Percentiles rank a stretch among this genome's conserved stretches.
These are phyloP conservation scores for Syzygium malaccense DNA, from an alignment of 441 rosid species.

Conservation along the genomic window DNA sequence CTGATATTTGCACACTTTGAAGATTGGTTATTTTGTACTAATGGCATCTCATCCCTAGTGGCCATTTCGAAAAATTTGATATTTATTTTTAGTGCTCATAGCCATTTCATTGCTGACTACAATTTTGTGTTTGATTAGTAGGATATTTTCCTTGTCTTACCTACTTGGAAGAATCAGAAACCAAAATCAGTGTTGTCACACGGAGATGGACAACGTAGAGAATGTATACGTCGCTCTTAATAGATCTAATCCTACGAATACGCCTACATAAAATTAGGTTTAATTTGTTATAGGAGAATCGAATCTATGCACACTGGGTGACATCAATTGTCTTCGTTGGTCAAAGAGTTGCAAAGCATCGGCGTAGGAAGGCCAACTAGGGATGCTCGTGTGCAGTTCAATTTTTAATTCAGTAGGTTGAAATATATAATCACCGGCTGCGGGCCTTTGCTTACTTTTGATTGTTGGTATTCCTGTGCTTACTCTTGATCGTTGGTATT, in stretches of 20 bases:
- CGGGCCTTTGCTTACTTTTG: no score
- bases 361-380: background rate
- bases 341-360: background rate
- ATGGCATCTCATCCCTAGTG: background rate
- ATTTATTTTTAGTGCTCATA: background rate
- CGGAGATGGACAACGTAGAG: background rate
- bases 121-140: background rate
- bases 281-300: background rate
- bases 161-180: background rate
- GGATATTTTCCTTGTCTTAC: background rate
- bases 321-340: background rate
- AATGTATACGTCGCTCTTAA: background rate
- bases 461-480: no score
- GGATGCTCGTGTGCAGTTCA: background rate
- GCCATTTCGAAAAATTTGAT: background rate
- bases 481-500: background rate
- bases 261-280: background rate
- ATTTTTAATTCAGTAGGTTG: background rate
- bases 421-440: no score
- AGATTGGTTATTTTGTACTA: background rate
- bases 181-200: background rate
- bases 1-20: background rate
- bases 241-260: background rate
- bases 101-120: background rate
- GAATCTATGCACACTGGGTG: background rate